A percentile compares a stretch with the other conserved stretches of the same genome.
These are phyloP conservation scores for Eimeria sp. DNA, from an alignment of 169 alveolate genomes.

Conservation along the genomic window DNA sequence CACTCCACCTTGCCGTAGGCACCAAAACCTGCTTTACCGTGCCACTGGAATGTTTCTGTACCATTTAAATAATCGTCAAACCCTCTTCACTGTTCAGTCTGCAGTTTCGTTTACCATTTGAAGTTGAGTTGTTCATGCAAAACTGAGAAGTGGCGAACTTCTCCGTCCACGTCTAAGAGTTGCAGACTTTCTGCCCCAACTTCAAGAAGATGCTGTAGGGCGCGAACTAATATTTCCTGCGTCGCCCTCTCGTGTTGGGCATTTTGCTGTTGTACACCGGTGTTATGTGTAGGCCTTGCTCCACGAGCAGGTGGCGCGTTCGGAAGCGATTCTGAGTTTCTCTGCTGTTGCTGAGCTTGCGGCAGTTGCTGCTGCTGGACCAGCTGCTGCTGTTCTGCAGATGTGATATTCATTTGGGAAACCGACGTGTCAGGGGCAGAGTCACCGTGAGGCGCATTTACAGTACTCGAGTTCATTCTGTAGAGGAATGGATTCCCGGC, in stretches of 20 bases:
- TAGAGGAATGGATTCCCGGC: conserved; percentile 51
- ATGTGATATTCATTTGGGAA: not conserved
- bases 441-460: not conserved
- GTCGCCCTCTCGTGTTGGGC: conserved; percentile 42
- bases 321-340: not conserved
- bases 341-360: conserved; percentile 47
- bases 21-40: not conserved
- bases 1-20: not conserved
- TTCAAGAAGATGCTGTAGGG: conserved; percentile 65
- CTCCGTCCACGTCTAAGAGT: conserved; percentile 71
- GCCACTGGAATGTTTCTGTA: not conserved
- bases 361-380: conserved; percentile 35
- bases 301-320: not conserved
- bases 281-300: conserved; percentile 1
- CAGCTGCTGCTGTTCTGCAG: conserved; percentile 36
- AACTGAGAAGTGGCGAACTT: conserved; percentile 71
- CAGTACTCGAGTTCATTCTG: conserved; percentile 26
- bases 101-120: conserved; percentile 18
- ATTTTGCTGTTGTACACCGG: conserved; percentile 27
- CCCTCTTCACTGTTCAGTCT: not conserved
- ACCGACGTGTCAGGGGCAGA: conserved; percentile 2
- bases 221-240: conserved; percentile 56
- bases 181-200: conserved; percentile 72
- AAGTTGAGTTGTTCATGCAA: conserved; percentile 61
- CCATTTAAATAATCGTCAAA: not conserved